Evolutionary conservation across 331 rosid species (phyloP).

Genomic region (Ulmus americana): DNA sequence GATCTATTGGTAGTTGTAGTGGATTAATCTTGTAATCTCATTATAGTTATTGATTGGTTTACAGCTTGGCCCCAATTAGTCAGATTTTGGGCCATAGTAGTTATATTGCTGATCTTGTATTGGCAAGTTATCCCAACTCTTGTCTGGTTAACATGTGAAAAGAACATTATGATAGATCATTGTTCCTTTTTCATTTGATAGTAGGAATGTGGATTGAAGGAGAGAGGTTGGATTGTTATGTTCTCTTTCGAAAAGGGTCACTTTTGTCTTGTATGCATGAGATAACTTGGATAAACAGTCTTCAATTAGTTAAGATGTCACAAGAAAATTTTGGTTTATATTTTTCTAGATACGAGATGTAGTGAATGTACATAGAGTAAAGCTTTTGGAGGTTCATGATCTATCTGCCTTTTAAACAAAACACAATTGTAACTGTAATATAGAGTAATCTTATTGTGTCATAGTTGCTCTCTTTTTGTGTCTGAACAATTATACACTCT

Average conservation of each 20-base stretch:
- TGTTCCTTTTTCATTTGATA: not conserved
- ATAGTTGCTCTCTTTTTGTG: too few relatives aligned
- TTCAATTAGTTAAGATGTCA: not conserved
- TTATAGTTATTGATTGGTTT: not conserved
- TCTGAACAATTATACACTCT: too few relatives aligned
- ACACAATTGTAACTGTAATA: too few relatives aligned
- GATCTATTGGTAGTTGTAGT: too few relatives aligned
- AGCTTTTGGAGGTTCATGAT: too few relatives aligned
- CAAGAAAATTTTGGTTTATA: not conserved
- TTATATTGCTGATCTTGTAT: not conserved
- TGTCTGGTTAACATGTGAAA: not conserved
- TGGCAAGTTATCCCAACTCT: not conserved
- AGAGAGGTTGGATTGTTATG: not conserved
- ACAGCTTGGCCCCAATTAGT: not conserved
- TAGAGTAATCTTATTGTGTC: too few relatives aligned
- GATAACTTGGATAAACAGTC: not conserved
- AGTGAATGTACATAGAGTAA: too few relatives aligned
- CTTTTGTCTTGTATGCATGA: not conserved
- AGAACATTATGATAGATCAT: not conserved
- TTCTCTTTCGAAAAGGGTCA: not conserved
- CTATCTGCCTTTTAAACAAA: too few relatives aligned
- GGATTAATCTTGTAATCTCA: too few relatives aligned
- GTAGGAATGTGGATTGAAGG: not conserved
- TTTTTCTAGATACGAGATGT: not conserved
- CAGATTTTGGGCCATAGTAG: slow-evolving; percentile 1